Base-by-base conservation (phyloP, 768 basidiomycete species). In the Nidularia sp. region DNA sequence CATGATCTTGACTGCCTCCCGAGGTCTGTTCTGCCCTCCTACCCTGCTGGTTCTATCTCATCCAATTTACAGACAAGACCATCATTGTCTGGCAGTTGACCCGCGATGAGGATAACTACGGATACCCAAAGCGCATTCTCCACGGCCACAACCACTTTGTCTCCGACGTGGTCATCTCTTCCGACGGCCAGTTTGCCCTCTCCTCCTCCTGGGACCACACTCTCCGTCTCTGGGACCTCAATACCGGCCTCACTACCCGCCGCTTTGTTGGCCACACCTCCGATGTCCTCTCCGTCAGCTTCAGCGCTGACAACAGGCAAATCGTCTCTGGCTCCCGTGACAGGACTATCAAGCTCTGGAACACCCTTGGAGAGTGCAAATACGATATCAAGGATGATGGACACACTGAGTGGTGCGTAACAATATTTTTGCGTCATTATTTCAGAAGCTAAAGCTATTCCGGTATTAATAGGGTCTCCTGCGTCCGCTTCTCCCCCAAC, bases 201-300 rank as follows among this genome's bases (percentile, higher is more conserved):
- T 98, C 97, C 57, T 90, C 97, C 36, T 98, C 96, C 42, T 98
- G 97, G 97, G 97, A 99, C 78, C 96, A 98, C 79, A 98, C 97
- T 36, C 90, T 99, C 64, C 91, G 97, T 66, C 87, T 99, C 55
- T 99, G 97, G 97, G 97, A 99, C 74, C 84, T 99, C 56, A 98
- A 98, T 85, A 98, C 90, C 47, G 97, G 97, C 53, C 72, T 80
- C 59, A 99, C 97, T 56, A 98, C 97, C 59, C 90, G 93, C 66
- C 88, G 92, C 65, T 99, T 99, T 68, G 90, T 98, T 60, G 97
- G 97, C 60, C 97, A 99, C 81, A 94, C 86, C 56, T 90, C 92
- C 57, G 97, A 99, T 66, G 96, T 99, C 58, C 84, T 99, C 54
- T 97, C 94, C 60, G 97, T 99, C 77, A 96, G 93, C 73, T 99